A percentile compares a stretch with the other conserved stretches of the same genome.
These are phyloP conservation scores for Chrysosporium keratinophilum DNA, from an alignment of 2,329 filamentous ascomycete species.

Conservation along the genomic window DNA sequence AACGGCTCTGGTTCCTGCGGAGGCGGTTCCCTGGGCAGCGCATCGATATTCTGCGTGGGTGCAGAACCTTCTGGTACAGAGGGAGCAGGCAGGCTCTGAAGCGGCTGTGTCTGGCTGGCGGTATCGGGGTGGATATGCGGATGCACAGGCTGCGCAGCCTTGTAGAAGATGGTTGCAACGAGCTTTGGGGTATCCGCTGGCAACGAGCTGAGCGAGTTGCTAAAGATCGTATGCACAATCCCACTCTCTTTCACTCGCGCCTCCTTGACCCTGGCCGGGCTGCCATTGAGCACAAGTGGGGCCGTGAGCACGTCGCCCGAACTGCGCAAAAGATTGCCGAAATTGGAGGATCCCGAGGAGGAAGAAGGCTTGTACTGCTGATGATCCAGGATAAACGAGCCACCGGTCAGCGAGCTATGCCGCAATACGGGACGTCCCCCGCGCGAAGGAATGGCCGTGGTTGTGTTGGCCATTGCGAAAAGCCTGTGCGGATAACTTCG, in stretches of 20 bases:
- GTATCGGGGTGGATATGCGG: conserved; percentile 41
- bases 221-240: conserved; percentile 39
- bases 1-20: conserved; percentile 45
- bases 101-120: conserved; percentile 24
- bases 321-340: conserved; percentile 29
- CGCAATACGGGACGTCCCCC: conserved; percentile 34
- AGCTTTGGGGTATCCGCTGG: conserved; percentile 34
- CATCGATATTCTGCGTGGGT: conserved; percentile 42
- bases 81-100: conserved; percentile 28
- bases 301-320: conserved; percentile 19
- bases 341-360: conserved; percentile 22
- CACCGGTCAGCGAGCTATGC: conserved; percentile 33
- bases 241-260: conserved; percentile 35
- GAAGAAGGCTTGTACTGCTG: conserved; percentile 38
- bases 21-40: conserved; percentile 46
- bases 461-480: not conserved
- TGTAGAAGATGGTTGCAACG: conserved; percentile 43
- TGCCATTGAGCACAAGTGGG: conserved; percentile 26
- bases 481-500: conserved; percentile 2
- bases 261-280: conserved; percentile 27
- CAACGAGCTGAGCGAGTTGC: conserved; percentile 32
- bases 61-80: conserved; percentile 38
- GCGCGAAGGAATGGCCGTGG: conserved; percentile 18
- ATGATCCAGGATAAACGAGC: conserved; percentile 40
- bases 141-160: conserved; percentile 34